A percentile compares a stretch with the other conserved stretches of the same genome.
These are phyloP conservation scores for Fusarium haematococcum DNA, from an alignment of 2,329 filamentous ascomycete species.

Conservation along the genomic window DNA sequence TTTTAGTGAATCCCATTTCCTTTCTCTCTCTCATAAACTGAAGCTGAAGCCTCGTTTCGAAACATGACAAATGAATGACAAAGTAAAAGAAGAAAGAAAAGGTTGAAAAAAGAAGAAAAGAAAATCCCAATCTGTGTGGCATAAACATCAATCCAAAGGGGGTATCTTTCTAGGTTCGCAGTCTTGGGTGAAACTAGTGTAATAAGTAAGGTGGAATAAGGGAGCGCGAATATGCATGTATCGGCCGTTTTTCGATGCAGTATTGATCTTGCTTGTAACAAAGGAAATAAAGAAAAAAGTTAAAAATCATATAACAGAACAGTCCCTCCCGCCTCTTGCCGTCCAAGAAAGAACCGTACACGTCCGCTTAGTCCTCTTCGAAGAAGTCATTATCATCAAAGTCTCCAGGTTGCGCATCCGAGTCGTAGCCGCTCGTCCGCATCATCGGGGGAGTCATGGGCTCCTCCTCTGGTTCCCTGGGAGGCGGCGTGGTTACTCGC, in stretches of 20 bases:
- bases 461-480: slow-evolving; percentile 51
- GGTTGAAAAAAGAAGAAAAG: slow-evolving; percentile 17
- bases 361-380: slow-evolving; percentile 56
- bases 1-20: slow-evolving; percentile 4
- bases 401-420: slow-evolving; percentile 69
- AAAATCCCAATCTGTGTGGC: slow-evolving; percentile 44
- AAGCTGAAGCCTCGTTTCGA: slow-evolving; percentile 12
- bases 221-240: slow-evolving; percentile 36
- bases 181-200: slow-evolving; percentile 45
- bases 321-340: slow-evolving; percentile 5
- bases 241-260: slow-evolving; percentile 36
- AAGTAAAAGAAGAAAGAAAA: slow-evolving; percentile 12
- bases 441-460: slow-evolving; percentile 73
- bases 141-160: slow-evolving; percentile 52
- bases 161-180: slow-evolving; percentile 57
- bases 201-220: slow-evolving; percentile 32
- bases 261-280: slow-evolving; percentile 40
- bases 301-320: slow-evolving; percentile 17
- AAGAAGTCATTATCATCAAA: slow-evolving; percentile 72
- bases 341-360: background rate
- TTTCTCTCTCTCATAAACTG: background rate
- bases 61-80: slow-evolving; percentile 25
- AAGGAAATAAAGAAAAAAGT: slow-evolving; percentile 41
- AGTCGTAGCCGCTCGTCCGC: slow-evolving; percentile 68
- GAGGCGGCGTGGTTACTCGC: slow-evolving; percentile 51